phyloP scores from a whole-genome alignment of 371 early-diverging fungal species.

The Basidiobolus meristosporus region DNA sequence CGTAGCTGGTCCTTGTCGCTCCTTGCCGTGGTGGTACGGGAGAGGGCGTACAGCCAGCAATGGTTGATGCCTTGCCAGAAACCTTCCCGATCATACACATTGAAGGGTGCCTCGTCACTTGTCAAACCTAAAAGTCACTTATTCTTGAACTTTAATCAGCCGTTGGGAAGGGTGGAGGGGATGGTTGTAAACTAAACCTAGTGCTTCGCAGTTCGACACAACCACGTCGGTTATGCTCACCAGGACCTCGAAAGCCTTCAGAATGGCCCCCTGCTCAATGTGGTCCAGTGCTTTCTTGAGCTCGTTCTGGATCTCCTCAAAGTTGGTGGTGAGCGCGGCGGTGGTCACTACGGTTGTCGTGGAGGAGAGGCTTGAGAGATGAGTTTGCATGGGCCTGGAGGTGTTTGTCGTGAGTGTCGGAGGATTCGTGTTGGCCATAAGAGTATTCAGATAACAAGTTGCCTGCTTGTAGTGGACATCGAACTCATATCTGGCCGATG shows the following conservation, averaged over 20 bases:
- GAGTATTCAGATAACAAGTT: no score
- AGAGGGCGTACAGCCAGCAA: conserved; percentile 57
- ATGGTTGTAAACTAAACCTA: no score
- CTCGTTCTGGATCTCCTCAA: conserved; percentile 47
- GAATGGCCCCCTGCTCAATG: conserved; percentile 37
- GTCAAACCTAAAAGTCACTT: conserved; percentile 47
- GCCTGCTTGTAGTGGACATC: no score
- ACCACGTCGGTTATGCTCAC: conserved; percentile 45
- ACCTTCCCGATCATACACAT: conserved; percentile 32
- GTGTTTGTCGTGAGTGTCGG: no score
- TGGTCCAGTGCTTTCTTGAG: conserved; percentile 48
- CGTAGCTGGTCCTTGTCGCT: conserved; percentile 28
- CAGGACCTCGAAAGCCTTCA: conserved; percentile 51
- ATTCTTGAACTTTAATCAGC: no score
- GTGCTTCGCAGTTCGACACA: conserved; percentile 45
- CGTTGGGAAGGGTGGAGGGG: no score
- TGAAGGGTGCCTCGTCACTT: conserved; percentile 23
- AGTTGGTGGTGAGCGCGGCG: background rate
- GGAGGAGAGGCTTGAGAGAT: no score
- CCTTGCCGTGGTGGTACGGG: conserved; percentile 31
- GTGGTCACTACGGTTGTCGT: background rate
- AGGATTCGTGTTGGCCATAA: no score
- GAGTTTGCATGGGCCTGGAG: no score
- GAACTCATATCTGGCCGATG: no score
- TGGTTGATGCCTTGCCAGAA: conserved; percentile 68